Evolutionary conservation across 331 rosid genomes (phyloP).

Genomic region (Rhamnella rubrinervis): DNA sequence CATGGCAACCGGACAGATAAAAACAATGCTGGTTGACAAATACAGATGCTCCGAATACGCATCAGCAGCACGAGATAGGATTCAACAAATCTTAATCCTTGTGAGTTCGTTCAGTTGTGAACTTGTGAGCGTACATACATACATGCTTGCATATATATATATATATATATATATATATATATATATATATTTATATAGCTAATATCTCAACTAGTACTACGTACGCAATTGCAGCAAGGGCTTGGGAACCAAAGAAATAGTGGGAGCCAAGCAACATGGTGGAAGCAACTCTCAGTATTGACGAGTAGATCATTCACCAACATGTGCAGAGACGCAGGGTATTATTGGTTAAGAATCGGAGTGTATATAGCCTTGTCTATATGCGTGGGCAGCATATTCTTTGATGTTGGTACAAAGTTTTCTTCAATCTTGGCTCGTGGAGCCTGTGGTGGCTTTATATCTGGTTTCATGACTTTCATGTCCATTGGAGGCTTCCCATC

Average conservation of each 20-base stretch:
- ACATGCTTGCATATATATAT: too few species aligned
- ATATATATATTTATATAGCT: too few species aligned
- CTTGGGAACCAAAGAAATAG: conserved; percentile 28
- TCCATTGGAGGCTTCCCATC: conserved; percentile 98
- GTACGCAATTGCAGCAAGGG: conserved; percentile 52
- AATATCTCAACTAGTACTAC: neutral
- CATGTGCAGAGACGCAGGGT: conserved; percentile 90
- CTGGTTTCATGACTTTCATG: conserved; percentile 99
- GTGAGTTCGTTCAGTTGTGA: conserved; percentile 36
- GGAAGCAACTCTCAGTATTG: conserved; percentile 71
- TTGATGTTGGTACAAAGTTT: conserved; percentile 68
- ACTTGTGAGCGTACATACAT: neutral
- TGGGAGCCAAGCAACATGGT: conserved; percentile 76
- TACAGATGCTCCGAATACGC: conserved; percentile 64
- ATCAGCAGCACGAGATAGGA: conserved; percentile 51
- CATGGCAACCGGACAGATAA: conserved; percentile 67
- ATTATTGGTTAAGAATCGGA: conserved; percentile 88
- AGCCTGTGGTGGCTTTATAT: conserved; percentile 87
- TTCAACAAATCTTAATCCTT: conserved; percentile 55
- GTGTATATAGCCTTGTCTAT: conserved; percentile 67
- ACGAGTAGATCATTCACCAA: conserved; percentile 75
- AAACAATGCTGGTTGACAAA: conserved; percentile 60
- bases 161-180: too few species aligned
- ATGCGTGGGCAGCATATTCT: conserved; percentile 88
- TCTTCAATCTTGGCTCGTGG: conserved; percentile 83